Base-by-base conservation (phyloP, 768 basidiomycete species). In the Lanmaoa rubissima region DNA sequence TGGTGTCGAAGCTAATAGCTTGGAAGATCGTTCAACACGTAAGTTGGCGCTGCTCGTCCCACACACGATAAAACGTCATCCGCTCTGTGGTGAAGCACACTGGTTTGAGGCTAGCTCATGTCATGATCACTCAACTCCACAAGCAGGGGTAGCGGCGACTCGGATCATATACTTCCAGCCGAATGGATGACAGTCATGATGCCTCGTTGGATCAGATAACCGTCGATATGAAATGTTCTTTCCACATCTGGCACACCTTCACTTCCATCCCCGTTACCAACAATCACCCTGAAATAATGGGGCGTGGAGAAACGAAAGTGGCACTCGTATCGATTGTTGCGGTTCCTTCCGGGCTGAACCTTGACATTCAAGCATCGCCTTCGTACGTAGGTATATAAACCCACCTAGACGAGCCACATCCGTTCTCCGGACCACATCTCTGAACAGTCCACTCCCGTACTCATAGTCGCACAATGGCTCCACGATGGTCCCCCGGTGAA, bases 401-500 rank as follows among this genome's bases (percentile, higher is more conserved):
- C 36, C 34, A 12, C 8, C 42, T 26, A 42, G 32, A 44, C 24
- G n/a, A 35, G 28, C 48, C 43, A 50, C 28, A 14, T 36, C 38
- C 45, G 6, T 54, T 35, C 49, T 45, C 32, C 35, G 2, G 44
- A 55, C 55, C 50, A 46, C 45, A 48, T 49, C 55, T 43, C 43
- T 55, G 52, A 54, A 34, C 46, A 47, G n/a, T 45, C 39, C 44
- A n/a, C 50, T 35, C 44, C 56, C 50, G n/a, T 21, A 57, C 21
- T 28, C 41, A 26, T 42, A 26, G 17, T 51, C 42, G 9, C 24
- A 54, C 49, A 40, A 85, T 82, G 82, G 66, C 72, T 54, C 66
- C 65, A 51, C 64, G 58, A 44, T 90, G 88, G 87, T 70, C 84
- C 73, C 85, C 86, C 38, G 85, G 85, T 44, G 83, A 78, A 19